These are phyloP conservation scores for Mollisiaceae sp. DNA, from an alignment of 2,329 filamentous ascomycete species.

Conservation along the genomic window DNA sequence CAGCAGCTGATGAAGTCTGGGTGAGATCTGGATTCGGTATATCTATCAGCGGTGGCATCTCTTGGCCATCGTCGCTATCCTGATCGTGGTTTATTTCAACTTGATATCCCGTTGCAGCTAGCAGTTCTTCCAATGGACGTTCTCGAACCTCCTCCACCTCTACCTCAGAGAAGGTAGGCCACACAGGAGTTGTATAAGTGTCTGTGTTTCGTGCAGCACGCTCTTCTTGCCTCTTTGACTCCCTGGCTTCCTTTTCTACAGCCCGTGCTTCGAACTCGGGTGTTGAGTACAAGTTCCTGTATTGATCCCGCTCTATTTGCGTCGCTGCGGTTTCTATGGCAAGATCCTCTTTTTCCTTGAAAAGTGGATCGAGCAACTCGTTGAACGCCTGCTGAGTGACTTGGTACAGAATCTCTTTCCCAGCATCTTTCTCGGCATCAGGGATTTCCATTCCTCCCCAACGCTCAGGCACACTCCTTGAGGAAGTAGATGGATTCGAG, in stretches of 20 bases:
- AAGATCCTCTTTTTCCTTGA: conserved; percentile 79
- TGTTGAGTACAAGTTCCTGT: conserved; percentile 53
- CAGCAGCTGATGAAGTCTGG: neutral
- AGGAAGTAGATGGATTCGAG: conserved; percentile 76
- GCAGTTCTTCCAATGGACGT: conserved; percentile 37
- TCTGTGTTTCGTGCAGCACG: neutral
- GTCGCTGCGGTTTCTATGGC: conserved; percentile 71
- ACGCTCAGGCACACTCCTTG: conserved; percentile 72
- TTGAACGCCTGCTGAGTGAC: conserved; percentile 93
- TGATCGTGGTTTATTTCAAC: conserved; percentile 25
- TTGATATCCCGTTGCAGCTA: conserved; percentile 37
- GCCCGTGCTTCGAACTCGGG: conserved; percentile 47
- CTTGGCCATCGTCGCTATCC: conserved; percentile 4
- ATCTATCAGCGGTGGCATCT: conserved; percentile 45
- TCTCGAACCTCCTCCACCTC: conserved; percentile 40
- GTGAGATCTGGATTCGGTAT: neutral
- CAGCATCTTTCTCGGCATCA: conserved; percentile 79
- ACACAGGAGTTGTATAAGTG: conserved; percentile 18
- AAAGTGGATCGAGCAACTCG: conserved; percentile 85
- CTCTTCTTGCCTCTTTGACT: conserved; percentile 11
- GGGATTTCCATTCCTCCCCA: conserved; percentile 82
- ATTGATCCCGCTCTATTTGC: conserved; percentile 63
- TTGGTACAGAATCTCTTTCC: conserved; percentile 78
- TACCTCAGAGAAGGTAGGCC: conserved; percentile 33
- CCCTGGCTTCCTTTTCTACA: conserved; percentile 27